Evolutionary conservation across 1,139 yeast genomes (phyloP).

Genomic region (Saccharomycopsis phalli): DNA sequence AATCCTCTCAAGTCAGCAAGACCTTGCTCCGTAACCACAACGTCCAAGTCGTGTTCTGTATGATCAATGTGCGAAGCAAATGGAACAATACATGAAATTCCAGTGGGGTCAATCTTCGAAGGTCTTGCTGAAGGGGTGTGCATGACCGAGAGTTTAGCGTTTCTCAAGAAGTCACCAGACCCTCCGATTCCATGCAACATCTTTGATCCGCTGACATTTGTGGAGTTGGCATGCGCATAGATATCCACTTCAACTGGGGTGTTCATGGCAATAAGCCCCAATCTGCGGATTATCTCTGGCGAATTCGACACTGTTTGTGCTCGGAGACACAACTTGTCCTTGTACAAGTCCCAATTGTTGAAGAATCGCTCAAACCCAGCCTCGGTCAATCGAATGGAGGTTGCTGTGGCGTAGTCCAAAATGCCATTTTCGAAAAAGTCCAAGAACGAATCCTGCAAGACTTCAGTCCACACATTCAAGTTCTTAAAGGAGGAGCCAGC

Average conservation of each 20-base stretch:
- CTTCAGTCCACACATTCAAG: slow-evolving; percentile 95
- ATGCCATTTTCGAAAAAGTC: slow-evolving; percentile 91
- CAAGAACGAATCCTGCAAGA: slow-evolving; percentile 90
- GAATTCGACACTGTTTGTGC: slow-evolving; percentile 92
- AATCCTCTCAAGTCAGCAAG: slow-evolving; percentile 93
- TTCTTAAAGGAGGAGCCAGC: slow-evolving; percentile 78
- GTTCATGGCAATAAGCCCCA: slow-evolving; percentile 97
- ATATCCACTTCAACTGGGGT: slow-evolving; percentile 99
- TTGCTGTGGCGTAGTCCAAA: slow-evolving; percentile 86
- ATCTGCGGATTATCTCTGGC: slow-evolving; percentile 91
- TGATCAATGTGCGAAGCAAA: slow-evolving; percentile 92
- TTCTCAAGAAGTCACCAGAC: slow-evolving; percentile 90
- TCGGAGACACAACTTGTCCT: slow-evolving; percentile 76
- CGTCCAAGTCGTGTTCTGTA: slow-evolving; percentile 93
- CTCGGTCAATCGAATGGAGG: slow-evolving; percentile 88
- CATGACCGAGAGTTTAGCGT: slow-evolving; percentile 92
- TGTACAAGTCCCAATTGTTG: slow-evolving; percentile 78
- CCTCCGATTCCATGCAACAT: slow-evolving; percentile 98
- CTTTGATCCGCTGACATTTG: slow-evolving; percentile 91
- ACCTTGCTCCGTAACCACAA: slow-evolving; percentile 91
- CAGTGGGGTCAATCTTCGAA: slow-evolving; percentile 83
- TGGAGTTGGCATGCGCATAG: slow-evolving; percentile 95
- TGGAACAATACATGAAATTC: slow-evolving; percentile 92
- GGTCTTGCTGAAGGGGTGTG: slow-evolving; percentile 96
- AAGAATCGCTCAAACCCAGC: slow-evolving; percentile 82